These are phyloP conservation scores for Dysphania ambrosioides DNA, from an alignment of 148 eudicot species.

Conservation along the genomic window DNA sequence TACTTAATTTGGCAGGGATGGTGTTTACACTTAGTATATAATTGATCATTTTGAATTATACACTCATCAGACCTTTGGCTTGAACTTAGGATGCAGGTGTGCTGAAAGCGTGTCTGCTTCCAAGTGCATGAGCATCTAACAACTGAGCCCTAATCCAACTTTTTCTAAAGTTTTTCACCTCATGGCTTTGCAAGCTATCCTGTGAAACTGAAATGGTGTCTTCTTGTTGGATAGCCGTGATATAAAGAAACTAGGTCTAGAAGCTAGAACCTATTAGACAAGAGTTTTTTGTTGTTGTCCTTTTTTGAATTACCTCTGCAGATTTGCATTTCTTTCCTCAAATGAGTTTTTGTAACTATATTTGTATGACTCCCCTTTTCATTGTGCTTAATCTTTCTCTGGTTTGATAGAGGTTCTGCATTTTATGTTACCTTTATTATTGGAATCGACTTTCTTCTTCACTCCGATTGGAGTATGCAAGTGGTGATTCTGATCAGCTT, in stretches of 20 bases:
- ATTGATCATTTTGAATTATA: neutral
- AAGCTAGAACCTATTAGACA: too few species aligned
- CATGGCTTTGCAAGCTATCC: neutral
- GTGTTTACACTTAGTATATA: neutral
- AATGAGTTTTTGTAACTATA: neutral
- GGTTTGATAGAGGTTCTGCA: neutral
- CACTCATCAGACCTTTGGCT: neutral
- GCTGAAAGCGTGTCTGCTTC: neutral
- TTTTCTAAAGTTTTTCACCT: neutral
- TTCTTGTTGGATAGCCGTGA: neutral
- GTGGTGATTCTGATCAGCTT: slow-evolving; percentile 13
- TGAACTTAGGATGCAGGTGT: slow-evolving; percentile 3
- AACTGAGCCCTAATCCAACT: neutral
- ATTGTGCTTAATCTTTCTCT: neutral
- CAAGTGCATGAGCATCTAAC: neutral
- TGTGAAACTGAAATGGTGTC: neutral
- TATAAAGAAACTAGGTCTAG: neutral
- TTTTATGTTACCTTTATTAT: neutral
- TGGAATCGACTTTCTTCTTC: neutral
- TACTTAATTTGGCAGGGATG: neutral
- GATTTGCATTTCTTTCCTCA: neutral
- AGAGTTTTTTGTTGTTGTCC: neutral
- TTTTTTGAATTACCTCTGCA: neutral
- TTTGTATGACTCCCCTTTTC: neutral
- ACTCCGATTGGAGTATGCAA: neutral